These are phyloP conservation scores for Trebouxia sp. DNA, from an alignment of 139 green algal species.

Conservation along the genomic window DNA sequence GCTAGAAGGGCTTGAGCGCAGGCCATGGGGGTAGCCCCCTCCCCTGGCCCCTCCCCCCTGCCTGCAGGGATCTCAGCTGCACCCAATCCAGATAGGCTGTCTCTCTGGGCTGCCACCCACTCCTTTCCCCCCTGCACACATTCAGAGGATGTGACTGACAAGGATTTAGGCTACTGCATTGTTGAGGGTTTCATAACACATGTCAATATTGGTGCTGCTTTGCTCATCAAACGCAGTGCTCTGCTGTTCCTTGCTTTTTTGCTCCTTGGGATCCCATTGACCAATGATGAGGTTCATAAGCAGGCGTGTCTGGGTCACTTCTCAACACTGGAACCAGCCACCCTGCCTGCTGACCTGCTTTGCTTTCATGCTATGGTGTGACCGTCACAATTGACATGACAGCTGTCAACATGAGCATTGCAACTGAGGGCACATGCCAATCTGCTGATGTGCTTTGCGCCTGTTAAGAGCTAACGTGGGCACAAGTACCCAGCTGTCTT, in stretches of 20 bases:
- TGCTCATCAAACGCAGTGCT: too few relatives aligned
- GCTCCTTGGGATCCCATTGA: too few relatives aligned
- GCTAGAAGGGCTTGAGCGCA: conserved; percentile 57
- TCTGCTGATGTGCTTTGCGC: neutral
- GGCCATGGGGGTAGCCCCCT: conserved; percentile 38
- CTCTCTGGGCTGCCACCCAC: conserved; percentile 26
- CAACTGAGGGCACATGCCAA: neutral
- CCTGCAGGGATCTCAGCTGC: conserved; percentile 28
- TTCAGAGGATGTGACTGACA: too few relatives aligned
- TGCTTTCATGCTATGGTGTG: too few relatives aligned
- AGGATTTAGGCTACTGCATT: too few relatives aligned
- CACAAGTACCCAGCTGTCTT: neutral
- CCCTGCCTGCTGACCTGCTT: too few relatives aligned
- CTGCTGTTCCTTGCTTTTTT: too few relatives aligned
- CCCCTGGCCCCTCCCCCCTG: neutral
- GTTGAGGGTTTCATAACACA: neutral
- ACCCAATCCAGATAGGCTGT: conserved; percentile 25
- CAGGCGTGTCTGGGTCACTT: too few relatives aligned
- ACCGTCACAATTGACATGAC: too few relatives aligned
- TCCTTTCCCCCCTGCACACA: conserved; percentile 28
- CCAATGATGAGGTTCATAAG: too few relatives aligned
- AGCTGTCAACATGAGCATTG: too few relatives aligned
- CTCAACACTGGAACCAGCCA: too few relatives aligned
- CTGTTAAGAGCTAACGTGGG: neutral
- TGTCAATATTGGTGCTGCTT: neutral